These are phyloP conservation scores for Vanrija humicola DNA, from an alignment of 1,284 basidiomycete genomes.

Conservation along the genomic window DNA sequence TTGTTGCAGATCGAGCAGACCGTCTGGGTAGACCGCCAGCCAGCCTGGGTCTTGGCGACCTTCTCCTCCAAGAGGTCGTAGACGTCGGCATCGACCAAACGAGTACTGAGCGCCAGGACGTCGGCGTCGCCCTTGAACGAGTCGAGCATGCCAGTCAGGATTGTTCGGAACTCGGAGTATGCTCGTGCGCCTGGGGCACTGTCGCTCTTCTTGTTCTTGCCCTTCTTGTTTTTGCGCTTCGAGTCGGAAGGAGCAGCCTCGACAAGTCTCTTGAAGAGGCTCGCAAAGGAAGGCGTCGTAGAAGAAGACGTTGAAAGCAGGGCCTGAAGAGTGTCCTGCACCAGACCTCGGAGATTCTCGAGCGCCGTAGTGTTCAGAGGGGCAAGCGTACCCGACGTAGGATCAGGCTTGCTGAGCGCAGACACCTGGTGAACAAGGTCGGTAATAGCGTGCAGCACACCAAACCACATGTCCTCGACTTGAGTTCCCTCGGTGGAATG, in stretches of 20 bases:
- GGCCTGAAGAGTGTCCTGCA: constrained; percentile 79
- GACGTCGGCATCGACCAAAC: constrained; percentile 75
- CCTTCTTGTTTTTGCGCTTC: constrained; percentile 3
- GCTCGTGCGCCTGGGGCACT: constrained; percentile 51
- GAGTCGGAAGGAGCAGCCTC: constrained; percentile 48
- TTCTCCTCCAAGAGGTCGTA: constrained; percentile 64
- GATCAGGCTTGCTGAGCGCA: constrained; percentile 5
- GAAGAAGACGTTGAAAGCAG: constrained; percentile 79
- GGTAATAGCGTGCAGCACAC: constrained; percentile 74
- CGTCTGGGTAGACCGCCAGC: constrained; percentile 37
- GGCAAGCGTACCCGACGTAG: background rate
- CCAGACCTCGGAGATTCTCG: constrained; percentile 62
- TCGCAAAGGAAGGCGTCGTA: constrained; percentile 81
- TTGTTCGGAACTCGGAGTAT: constrained; percentile 86
- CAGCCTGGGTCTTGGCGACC: constrained; percentile 37
- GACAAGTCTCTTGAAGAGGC: constrained; percentile 83
- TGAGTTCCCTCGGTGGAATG: constrained; percentile 57
- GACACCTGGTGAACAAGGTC: constrained; percentile 70
- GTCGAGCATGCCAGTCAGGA: constrained; percentile 89
- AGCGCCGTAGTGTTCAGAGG: constrained; percentile 37
- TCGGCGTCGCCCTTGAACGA: constrained; percentile 89
- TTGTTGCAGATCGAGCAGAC: constrained; percentile 5
- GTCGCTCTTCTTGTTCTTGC: constrained; percentile 18
- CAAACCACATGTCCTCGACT: constrained; percentile 87
- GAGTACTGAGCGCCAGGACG: constrained; percentile 80